Percentiles rank a stretch among this genome's conserved stretches.
These are phyloP conservation scores for Articulospora tetracladia DNA, from an alignment of 495 filamentous ascomycete species.

Conservation along the genomic window DNA sequence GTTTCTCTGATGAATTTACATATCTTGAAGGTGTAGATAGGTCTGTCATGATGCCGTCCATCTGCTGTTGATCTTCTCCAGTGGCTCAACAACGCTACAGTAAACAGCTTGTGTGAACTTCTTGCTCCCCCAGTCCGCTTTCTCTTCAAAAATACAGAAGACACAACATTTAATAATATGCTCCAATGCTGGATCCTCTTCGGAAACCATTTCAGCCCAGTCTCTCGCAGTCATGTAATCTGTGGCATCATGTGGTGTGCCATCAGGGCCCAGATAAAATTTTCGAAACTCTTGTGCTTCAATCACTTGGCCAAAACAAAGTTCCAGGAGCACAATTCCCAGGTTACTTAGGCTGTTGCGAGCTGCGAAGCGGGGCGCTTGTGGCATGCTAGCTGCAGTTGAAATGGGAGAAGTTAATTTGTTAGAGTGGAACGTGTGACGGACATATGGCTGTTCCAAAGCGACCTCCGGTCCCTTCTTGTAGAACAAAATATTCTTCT, in stretches of 20 bases:
- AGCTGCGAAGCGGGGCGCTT: not conserved
- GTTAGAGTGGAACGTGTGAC: constrained; percentile 3
- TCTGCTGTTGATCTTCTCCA: constrained; percentile 11
- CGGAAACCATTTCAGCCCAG: constrained; percentile 9
- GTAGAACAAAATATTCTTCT: constrained; percentile 25
- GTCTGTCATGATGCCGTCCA: not conserved
- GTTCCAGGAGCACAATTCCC: constrained; percentile 6
- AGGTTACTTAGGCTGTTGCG: constrained; percentile 14
- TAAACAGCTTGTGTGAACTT: constrained; percentile 18
- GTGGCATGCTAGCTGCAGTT: not conserved
- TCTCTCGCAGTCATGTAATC: constrained; percentile 7
- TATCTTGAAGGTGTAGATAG: not conserved
- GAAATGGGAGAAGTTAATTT: not conserved
- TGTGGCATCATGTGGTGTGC: constrained; percentile 2
- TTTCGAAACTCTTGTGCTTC: constrained; percentile 10
- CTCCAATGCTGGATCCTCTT: constrained; percentile 11
- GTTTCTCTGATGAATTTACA: too few species aligned
- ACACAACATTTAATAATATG: constrained; percentile 15
- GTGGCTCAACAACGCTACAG: constrained; percentile 11
- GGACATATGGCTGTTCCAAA: constrained; percentile 12
- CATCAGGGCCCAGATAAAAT: constrained; percentile 1
- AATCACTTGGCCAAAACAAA: constrained; percentile 18
- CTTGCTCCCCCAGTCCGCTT: constrained; percentile 12
- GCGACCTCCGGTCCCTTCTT: constrained; percentile 2
- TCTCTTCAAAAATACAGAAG: constrained; percentile 10